phyloP scores from a whole-genome alignment of 1,139 yeast genomes.

The Protomyces inouyei region DNA sequence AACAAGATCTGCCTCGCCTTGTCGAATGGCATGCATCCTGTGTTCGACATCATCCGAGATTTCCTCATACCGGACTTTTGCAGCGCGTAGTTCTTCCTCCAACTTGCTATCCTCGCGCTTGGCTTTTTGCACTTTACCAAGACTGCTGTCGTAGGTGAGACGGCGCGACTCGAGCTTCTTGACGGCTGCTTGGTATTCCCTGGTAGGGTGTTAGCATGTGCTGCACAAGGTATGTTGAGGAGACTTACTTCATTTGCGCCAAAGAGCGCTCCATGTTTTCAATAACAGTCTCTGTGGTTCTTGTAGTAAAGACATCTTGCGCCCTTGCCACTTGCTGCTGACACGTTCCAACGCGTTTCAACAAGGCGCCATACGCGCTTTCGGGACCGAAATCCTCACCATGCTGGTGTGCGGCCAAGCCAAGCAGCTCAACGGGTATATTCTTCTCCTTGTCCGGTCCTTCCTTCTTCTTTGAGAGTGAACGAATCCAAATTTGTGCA shows the following conservation, averaged over 20 bases:
- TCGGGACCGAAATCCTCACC: slow-evolving; percentile 34
- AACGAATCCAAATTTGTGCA: slow-evolving; percentile 31
- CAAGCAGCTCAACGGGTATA: slow-evolving; percentile 33
- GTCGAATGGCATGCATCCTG: slow-evolving; percentile 34
- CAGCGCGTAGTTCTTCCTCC: slow-evolving; percentile 35
- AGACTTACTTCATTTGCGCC: slow-evolving; percentile 25
- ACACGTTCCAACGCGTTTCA: slow-evolving; percentile 32
- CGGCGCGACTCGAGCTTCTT: slow-evolving; percentile 35
- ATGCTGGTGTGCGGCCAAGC: slow-evolving; percentile 24
- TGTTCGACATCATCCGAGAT: slow-evolving; percentile 34
- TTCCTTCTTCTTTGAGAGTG: slow-evolving; percentile 31
- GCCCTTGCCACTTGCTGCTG: slow-evolving; percentile 33
- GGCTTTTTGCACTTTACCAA: slow-evolving; percentile 32
- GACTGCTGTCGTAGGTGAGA: slow-evolving; percentile 35
- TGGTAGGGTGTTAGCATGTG: background rate
- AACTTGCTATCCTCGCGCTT: slow-evolving; percentile 34
- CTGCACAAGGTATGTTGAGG: background rate
- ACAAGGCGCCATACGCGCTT: slow-evolving; percentile 34
- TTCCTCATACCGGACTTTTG: slow-evolving; percentile 35
- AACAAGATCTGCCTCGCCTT: slow-evolving; percentile 32
- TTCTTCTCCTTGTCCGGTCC: slow-evolving; percentile 31
- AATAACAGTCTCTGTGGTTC: slow-evolving; percentile 27
- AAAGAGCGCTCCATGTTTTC: slow-evolving; percentile 26
- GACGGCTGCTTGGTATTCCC: slow-evolving; percentile 30
- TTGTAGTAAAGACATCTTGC: slow-evolving; percentile 32